phyloP scores from a whole-genome alignment of 2,329 filamentous ascomycete species.

The Pseudogymnoascus verrucosus region DNA sequence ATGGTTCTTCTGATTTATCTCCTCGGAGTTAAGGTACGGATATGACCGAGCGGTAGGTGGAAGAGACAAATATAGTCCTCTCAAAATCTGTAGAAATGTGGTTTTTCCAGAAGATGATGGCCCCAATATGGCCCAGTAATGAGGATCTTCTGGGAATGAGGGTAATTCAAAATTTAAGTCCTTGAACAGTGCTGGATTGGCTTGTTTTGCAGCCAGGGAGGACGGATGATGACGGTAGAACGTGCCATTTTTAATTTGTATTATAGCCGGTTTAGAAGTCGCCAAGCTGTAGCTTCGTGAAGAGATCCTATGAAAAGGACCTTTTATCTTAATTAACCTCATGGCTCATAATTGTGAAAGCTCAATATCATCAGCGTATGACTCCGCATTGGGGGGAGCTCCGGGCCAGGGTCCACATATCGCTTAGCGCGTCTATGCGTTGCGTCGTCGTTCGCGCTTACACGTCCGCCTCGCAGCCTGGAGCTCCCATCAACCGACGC shows the following conservation, averaged over 20 bases:
- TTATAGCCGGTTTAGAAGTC: slow-evolving; percentile 45
- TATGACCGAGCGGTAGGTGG: slow-evolving; percentile 70
- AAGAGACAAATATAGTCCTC: slow-evolving; percentile 65
- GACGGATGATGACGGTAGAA: slow-evolving; percentile 73
- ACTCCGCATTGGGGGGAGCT: slow-evolving; percentile 20
- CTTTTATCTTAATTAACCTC: slow-evolving; percentile 4
- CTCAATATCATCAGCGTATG: background rate
- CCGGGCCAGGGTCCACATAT: background rate
- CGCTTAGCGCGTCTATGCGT: slow-evolving; percentile 12
- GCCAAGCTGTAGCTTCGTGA: background rate
- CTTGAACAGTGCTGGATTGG: slow-evolving; percentile 66
- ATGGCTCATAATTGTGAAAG: slow-evolving; percentile 4
- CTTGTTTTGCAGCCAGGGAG: slow-evolving; percentile 32
- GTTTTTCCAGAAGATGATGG: slow-evolving; percentile 73
- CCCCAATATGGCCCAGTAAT: slow-evolving; percentile 80
- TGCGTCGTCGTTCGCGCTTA: slow-evolving; percentile 9
- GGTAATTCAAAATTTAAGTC: slow-evolving; percentile 63
- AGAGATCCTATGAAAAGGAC: background rate
- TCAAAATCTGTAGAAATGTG: slow-evolving; percentile 70
- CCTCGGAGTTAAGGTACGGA: slow-evolving; percentile 63
- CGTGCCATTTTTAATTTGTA: slow-evolving; percentile 68
- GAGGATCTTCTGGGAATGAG: slow-evolving; percentile 38
- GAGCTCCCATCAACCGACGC: slow-evolving; percentile 11
- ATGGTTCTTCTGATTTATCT: slow-evolving; percentile 35
- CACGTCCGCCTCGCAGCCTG: slow-evolving; percentile 14